phyloP scores from a whole-genome alignment of 202 grass and related monocot genomes.

The Panicum virgatum region DNA sequence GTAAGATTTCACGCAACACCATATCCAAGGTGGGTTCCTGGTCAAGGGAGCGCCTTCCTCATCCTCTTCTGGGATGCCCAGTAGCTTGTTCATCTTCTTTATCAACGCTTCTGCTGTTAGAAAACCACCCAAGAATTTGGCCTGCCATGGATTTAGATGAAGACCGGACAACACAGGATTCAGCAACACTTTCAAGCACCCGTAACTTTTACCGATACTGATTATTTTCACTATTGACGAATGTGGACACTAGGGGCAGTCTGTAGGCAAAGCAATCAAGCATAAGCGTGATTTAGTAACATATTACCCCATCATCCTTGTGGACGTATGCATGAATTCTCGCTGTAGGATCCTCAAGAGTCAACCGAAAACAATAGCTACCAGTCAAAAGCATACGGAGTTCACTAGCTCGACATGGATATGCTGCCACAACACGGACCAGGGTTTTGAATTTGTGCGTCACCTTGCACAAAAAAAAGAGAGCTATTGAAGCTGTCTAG shows the following conservation, averaged over 20 bases:
- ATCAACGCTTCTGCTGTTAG: conserved; percentile 34
- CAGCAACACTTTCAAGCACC: background rate
- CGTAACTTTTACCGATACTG: background rate
- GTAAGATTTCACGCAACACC: conserved; percentile 78
- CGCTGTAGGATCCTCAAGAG: conserved; percentile 85
- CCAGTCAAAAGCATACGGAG: conserved; percentile 37
- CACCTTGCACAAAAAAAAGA: conserved; percentile 45
- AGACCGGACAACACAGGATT: background rate
- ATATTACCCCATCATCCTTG: conserved; percentile 70
- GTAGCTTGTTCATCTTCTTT: conserved; percentile 68
- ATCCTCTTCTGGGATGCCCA: conserved; percentile 53
- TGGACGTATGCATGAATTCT: conserved; percentile 71
- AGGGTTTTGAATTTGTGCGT: conserved; percentile 65
- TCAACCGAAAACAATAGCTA: conserved; percentile 43
- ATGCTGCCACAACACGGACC: conserved; percentile 68
- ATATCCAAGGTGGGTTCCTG: conserved; percentile 75
- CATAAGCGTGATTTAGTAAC: conserved; percentile 9
- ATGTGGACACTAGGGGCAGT: background rate
- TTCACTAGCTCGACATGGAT: conserved; percentile 48
- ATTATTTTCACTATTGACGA: background rate
- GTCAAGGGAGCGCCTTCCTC: conserved; percentile 33
- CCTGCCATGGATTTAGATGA: conserved; percentile 49
- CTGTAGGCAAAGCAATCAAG: background rate
- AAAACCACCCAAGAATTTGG: conserved; percentile 69
- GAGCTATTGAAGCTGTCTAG: background rate